These are phyloP conservation scores for Tylopilus sp. DNA, from an alignment of 1,284 basidiomycete genomes.

Conservation along the genomic window DNA sequence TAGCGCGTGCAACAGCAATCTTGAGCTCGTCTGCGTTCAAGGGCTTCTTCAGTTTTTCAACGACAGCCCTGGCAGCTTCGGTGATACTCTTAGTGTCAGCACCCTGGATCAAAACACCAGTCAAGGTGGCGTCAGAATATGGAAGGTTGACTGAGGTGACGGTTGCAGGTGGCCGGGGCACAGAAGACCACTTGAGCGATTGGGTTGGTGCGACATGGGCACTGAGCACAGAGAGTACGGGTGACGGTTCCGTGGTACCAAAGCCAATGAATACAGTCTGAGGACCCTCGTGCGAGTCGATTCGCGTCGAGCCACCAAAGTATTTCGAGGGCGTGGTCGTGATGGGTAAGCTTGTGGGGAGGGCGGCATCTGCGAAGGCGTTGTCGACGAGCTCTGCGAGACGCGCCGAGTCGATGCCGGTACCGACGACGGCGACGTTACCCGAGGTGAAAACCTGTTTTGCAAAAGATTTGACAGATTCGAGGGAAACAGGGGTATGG, in stretches of 20 bases:
- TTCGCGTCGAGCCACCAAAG: constrained; percentile 82
- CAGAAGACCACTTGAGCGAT: constrained; percentile 80
- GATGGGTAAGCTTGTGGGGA: constrained; percentile 41
- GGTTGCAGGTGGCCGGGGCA: constrained; percentile 49
- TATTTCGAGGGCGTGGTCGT: constrained; percentile 53
- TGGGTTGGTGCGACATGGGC: constrained; percentile 71
- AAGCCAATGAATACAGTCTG: constrained; percentile 84
- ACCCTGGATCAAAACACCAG: constrained; percentile 76
- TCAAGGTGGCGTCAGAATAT: constrained; percentile 87
- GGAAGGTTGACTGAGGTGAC: constrained; percentile 75
- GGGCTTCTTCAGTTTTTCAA: constrained; percentile 63
- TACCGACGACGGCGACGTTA: constrained; percentile 83
- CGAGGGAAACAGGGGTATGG: constrained; percentile 61
- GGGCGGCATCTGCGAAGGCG: constrained; percentile 51
- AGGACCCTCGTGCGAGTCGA: constrained; percentile 55
- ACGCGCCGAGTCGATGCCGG: constrained; percentile 72
- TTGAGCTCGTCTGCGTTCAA: constrained; percentile 71
- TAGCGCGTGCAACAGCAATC: constrained; percentile 82
- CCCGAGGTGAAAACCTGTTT: constrained; percentile 66
- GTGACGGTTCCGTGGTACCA: constrained; percentile 60
- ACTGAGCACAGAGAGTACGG: constrained; percentile 74
- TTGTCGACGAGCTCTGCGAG: constrained; percentile 72
- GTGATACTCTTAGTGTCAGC: constrained; percentile 56
- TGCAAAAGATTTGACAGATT: constrained; percentile 73
- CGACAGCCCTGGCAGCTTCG: constrained; percentile 61